Evolutionary conservation across 2,329 filamentous ascomycete species (phyloP), one percentile per base, ranked within the genome.

Genomic region (Fusarium zealandicum): DNA sequence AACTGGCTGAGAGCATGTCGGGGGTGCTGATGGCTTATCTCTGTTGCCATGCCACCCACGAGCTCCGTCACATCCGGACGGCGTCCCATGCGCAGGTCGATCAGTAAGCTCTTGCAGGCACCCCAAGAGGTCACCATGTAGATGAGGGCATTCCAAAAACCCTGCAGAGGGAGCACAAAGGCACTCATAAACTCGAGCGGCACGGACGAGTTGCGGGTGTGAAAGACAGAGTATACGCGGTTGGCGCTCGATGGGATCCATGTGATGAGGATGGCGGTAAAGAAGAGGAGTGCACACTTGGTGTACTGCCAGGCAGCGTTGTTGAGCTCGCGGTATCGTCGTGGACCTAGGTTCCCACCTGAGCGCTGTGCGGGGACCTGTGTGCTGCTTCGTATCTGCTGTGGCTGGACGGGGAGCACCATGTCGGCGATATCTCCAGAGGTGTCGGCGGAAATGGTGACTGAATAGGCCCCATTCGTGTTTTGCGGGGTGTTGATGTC

Each of bases 131-230:
- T 91, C 10, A 83, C 80, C 13, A 85, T 74, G 72, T 95, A 96
- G 62, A 96, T 91, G 52, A 90, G 72, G 14, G 87, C 84, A 70
- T 96, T 96, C 90, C 90, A 95, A 66, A 93, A 90, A 0, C 91
- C 91, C 69, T 96, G 91, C 0, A 92, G 80, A 0, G 91, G 90
- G 8, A 96, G 80, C 1, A 95, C 90, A 33, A 91, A 81, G 0
- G 89, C 86, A 17, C 88, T 87, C 60, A 87, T 82, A 60, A 89
- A 85, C 65, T 90, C 86, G 18, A 95, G 81, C 0, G 80, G 76
- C 22, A 86, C 80, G 7, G 78, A 81, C 0, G 81, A 73, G 4
- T 79, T 53, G 20, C 81, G 73, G 0, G 80, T 76, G 65, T 88
- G 78, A 8, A 86, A 78, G 13, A 92, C 78, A 4, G 85, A 85